Base-by-base conservation (phyloP, 1,284 basidiomycete species). In the Anthracocystis panici-leucophaei region DNA sequence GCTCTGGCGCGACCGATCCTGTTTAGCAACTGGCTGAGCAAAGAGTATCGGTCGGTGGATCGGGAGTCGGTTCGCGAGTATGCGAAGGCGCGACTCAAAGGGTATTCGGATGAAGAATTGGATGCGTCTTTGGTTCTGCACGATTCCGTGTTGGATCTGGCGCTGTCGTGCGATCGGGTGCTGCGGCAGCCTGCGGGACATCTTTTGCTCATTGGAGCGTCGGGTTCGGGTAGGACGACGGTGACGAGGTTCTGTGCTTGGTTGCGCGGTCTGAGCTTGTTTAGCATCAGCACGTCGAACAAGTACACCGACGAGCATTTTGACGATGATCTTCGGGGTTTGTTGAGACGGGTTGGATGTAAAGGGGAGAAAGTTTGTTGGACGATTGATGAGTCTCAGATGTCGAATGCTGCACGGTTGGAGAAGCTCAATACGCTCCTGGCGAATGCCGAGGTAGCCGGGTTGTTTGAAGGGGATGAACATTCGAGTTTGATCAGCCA, bases 11-110 rank as follows among this genome's bases (percentile, higher is more conserved):
- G 97, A 21, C 97, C 97, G 0, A 96, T 99, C 76, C 88, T 99
- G 38, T 99, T 95, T 89, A 97, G 95, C 5, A 98, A 99, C 85
- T 99, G 97, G 97, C 97, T 96, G 0, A 95, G 95, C n/a, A 94
- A 95, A 87, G 88, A 97, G 85, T 98, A 98, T 85, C 91, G 97
- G 63, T 91, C 95, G 3, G 96, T 99, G 51, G 94, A 97, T 73
- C 90, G 97, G 58, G 96, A 97, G 81, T 88, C 91, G 44, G 90
- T 99, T 11, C 91, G 97, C 53, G 95, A 97, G 82, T 99, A 97
- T 85, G 97, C 94, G 23, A 97, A 97, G 86, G 95, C 97, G 31
- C 91, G 97, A 44, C 88, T 99, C 40, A 91, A 97, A 96, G 81
- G 79, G 46, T 85, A 82, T 63, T 79, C 80, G 48, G 83, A 85